phyloP scores from a whole-genome alignment of 805 yeast species.

The Myxozyma monticola region DNA sequence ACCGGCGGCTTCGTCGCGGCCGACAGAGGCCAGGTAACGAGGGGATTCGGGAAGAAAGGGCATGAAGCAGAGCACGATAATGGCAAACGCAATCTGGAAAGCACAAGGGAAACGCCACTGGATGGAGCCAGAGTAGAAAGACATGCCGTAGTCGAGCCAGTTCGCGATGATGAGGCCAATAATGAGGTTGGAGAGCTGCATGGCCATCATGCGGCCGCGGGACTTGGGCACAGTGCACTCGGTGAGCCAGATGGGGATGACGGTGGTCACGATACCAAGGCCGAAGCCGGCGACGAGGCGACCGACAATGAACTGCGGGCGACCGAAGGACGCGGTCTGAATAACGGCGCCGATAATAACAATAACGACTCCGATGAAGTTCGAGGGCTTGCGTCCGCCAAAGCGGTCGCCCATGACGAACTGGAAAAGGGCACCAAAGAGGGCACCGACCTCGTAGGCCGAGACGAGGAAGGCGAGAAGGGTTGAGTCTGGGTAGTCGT shows the following conservation, averaged over 20 bases:
- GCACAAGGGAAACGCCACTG: conserved; percentile 54
- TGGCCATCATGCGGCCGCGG: conserved; percentile 68
- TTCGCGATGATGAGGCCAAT: conserved; percentile 68
- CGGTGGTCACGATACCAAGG: conserved; percentile 59
- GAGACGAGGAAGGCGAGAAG: conserved; percentile 39
- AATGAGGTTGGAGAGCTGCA: conserved; percentile 68
- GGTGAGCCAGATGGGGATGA: conserved; percentile 59
- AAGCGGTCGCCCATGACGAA: conserved; percentile 55
- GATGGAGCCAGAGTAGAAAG: conserved; percentile 37
- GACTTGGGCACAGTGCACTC: conserved; percentile 76
- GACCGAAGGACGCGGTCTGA: conserved; percentile 58
- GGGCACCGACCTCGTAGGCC: conserved; percentile 66
- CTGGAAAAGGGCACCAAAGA: conserved; percentile 62
- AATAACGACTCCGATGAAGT: conserved; percentile 54
- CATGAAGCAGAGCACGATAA: conserved; percentile 53
- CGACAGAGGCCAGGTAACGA: conserved; percentile 62
- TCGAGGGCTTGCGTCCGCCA: conserved; percentile 60
- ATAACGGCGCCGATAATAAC: conserved; percentile 61
- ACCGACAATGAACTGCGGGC: conserved; percentile 67
- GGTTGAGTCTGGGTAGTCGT: conserved; percentile 30
- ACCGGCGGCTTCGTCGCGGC: conserved; percentile 55
- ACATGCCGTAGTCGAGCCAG: conserved; percentile 67
- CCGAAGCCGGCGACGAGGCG: conserved; percentile 49
- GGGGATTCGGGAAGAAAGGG: conserved; percentile 75
- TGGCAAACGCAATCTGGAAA: conserved; percentile 58